These are phyloP conservation scores for Pyrenopolyporus hunteri DNA, from an alignment of 495 filamentous ascomycete species.

Conservation along the genomic window DNA sequence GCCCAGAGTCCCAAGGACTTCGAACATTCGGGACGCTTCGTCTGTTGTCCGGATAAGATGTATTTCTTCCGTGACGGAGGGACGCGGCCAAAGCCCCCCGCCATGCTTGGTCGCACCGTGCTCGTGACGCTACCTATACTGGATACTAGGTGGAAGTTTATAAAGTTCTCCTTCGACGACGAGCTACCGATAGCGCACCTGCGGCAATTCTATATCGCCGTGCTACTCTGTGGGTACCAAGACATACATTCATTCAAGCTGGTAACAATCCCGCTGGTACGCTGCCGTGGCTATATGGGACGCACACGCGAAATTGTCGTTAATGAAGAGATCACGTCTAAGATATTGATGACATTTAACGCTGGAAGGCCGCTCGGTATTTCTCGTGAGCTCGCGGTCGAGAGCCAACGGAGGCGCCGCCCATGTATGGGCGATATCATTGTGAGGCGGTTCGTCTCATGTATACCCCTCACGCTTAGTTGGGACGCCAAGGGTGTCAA, in stretches of 20 bases:
- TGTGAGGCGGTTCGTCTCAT: conserved; percentile 7
- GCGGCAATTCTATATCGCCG: neutral
- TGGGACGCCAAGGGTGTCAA: neutral
- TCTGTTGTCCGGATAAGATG: neutral
- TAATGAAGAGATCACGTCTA: conserved; percentile 37
- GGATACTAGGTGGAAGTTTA: neutral
- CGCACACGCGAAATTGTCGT: conserved; percentile 31
- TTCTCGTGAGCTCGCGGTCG: neutral
- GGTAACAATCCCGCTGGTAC: conserved; percentile 5
- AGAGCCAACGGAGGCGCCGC: conserved; percentile 7
- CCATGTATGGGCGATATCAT: conserved; percentile 14
- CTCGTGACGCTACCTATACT: conserved; percentile 3
- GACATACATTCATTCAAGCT: neutral
- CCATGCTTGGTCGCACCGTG: conserved; percentile 1
- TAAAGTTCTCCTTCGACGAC: neutral
- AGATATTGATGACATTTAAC: conserved; percentile 9
- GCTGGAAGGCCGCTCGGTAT: neutral
- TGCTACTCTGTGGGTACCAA: conserved; percentile 12
- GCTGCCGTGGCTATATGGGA: conserved; percentile 8
- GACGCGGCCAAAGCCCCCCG: neutral
- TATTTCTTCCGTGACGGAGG: conserved; percentile 16
- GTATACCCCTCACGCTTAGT: neutral
- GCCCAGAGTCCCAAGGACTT: conserved; percentile 33
- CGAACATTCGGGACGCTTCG: conserved; percentile 16
- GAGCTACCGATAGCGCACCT: neutral